These are phyloP conservation scores for Stereocaulon alpinum DNA, from an alignment of 495 filamentous ascomycete species.

Conservation along the genomic window DNA sequence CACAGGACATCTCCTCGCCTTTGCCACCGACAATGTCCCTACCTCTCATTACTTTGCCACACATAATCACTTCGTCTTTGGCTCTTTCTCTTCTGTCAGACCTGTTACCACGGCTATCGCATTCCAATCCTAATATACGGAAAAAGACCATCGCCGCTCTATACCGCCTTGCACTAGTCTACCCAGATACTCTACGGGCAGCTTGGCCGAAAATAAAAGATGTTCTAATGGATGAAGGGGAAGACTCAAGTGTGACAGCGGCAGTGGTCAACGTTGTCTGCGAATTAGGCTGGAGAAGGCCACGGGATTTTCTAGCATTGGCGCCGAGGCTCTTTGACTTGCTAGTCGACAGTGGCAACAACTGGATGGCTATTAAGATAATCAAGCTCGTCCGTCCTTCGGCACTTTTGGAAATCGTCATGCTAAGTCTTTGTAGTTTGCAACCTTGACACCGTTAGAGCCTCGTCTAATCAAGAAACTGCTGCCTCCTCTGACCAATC, in stretches of 20 bases:
- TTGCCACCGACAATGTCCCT: constrained; percentile 66
- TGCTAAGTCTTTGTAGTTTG: constrained; percentile 54
- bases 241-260: constrained; percentile 88
- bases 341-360: constrained; percentile 85
- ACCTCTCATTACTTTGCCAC: constrained; percentile 77
- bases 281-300: constrained; percentile 87
- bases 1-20: constrained; percentile 69
- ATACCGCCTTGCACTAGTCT: constrained; percentile 84
- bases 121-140: constrained; percentile 69
- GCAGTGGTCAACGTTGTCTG: constrained; percentile 95
- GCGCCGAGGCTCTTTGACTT: constrained; percentile 88
- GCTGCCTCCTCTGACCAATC: constrained; percentile 82
- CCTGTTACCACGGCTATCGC: constrained; percentile 72
- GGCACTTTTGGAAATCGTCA: background rate
- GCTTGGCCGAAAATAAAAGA: constrained; percentile 98
- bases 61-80: constrained; percentile 82
- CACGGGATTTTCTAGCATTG: constrained; percentile 84
- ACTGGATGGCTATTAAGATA: constrained; percentile 99
- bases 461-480: constrained; percentile 85
- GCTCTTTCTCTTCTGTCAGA: constrained; percentile 81
- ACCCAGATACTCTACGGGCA: constrained; percentile 82
- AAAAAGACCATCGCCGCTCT: constrained; percentile 94
- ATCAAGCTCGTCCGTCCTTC: constrained; percentile 71
- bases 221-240: constrained; percentile 75
- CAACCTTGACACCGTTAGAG: constrained; percentile 85